phyloP scores from a whole-genome alignment of 2,329 filamentous ascomycete species.

The Aspergillus eucalypticola region DNA sequence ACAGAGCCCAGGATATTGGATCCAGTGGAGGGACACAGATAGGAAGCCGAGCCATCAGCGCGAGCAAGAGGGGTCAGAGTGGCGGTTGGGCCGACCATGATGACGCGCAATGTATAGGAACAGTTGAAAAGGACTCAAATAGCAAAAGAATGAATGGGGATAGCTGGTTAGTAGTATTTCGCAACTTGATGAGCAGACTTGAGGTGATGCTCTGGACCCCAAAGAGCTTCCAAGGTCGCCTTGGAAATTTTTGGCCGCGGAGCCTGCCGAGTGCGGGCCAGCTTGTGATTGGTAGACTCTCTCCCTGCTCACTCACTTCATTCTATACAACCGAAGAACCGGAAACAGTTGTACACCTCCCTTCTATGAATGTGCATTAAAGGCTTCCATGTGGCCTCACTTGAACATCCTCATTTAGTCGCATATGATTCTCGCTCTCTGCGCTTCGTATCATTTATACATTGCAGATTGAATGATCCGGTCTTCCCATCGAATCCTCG shows the following conservation, averaged over 20 bases:
- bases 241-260: constrained; percentile 16
- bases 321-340: too few species aligned
- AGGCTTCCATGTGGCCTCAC: too few species aligned
- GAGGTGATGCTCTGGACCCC: not conserved
- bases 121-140: not conserved
- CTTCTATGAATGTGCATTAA: too few species aligned
- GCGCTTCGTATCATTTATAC: too few species aligned
- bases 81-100: constrained; percentile 40
- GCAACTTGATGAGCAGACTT: not conserved
- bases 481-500: too few species aligned
- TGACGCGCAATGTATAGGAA: not conserved
- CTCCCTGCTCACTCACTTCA: constrained; percentile 23
- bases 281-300: constrained; percentile 15
- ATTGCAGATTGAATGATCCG: too few species aligned
- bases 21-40: constrained; percentile 52
- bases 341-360: too few species aligned
- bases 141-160: not conserved
- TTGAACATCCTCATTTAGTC: too few species aligned
- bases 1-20: constrained; percentile 83
- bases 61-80: constrained; percentile 37
- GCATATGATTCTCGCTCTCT: too few species aligned
- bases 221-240: constrained; percentile 2
- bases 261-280: constrained; percentile 14
- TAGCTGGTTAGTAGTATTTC: not conserved
- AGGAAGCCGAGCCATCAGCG: constrained; percentile 44